Evolutionary conservation across 148 eudicot species (phyloP).

Genomic region (Vaccinium corymbosum): DNA sequence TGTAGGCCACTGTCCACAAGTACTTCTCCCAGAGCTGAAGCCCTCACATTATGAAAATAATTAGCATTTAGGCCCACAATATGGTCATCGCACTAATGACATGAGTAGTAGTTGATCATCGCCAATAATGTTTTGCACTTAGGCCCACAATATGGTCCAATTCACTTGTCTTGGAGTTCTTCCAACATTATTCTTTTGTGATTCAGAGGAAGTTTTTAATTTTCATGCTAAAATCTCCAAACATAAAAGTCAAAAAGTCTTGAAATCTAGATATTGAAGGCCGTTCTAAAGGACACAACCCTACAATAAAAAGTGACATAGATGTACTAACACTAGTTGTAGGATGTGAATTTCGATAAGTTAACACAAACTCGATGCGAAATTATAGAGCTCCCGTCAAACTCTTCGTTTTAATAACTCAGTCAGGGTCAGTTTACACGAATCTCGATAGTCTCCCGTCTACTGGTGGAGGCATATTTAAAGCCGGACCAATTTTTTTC

Average conservation of each 20-base stretch:
- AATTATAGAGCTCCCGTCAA: too few relatives aligned
- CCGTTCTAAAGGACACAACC: conserved; percentile 13
- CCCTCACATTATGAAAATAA: background rate
- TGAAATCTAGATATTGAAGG: background rate
- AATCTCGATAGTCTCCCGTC: background rate
- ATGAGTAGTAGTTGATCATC: conserved; percentile 11
- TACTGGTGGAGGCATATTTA: background rate
- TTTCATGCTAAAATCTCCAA: background rate
- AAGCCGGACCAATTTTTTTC: background rate
- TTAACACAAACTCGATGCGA: too few relatives aligned
- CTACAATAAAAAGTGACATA: conserved; percentile 2
- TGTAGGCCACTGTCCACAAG: background rate
- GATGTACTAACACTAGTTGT: too few relatives aligned
- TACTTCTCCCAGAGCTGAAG: background rate
- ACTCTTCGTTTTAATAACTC: too few relatives aligned
- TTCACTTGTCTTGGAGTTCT: conserved; percentile 19
- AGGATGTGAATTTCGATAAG: too few relatives aligned
- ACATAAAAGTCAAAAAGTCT: conserved; percentile 7
- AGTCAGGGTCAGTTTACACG: background rate
- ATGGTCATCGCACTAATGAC: background rate
- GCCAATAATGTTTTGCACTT: background rate
- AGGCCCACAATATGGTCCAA: conserved; percentile 15
- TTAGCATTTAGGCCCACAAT: background rate
- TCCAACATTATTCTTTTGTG: conserved; percentile 16
- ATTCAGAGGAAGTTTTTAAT: conserved; percentile 7